Conservation (phyloP, 2,329 filamentous ascomycete genomes). For the Fusarium pininemorale region DNA sequence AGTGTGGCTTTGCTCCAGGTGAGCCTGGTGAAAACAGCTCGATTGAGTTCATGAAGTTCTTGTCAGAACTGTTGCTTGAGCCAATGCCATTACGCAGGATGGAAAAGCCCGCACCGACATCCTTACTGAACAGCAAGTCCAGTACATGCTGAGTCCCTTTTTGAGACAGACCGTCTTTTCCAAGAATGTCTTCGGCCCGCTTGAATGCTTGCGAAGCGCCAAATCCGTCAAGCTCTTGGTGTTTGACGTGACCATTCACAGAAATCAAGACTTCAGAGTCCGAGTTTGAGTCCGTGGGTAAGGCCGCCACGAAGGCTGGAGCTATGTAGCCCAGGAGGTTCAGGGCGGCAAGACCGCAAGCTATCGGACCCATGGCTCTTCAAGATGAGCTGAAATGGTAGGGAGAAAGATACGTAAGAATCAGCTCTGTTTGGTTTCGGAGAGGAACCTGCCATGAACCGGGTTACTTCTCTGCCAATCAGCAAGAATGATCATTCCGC, state of each 20-base stretch:
- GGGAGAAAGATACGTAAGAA: neutral
- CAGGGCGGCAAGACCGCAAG: neutral
- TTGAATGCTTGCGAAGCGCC: neutral
- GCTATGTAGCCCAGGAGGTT: neutral
- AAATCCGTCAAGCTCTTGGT: neutral
- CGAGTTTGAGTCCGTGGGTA: neutral
- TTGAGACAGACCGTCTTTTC: neutral
- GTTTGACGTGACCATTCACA: neutral
- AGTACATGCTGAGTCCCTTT: neutral
- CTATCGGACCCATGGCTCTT: neutral
- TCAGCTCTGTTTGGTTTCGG: neutral
- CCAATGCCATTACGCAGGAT: neutral
- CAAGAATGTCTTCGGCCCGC: neutral
- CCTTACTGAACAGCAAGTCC: neutral
- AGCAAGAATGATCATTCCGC: neutral
- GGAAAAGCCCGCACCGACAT: neutral
- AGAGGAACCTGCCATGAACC: neutral
- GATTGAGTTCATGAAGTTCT: neutral
- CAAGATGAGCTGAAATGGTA: neutral
- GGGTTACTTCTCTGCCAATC: neutral
- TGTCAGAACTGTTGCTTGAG: neutral
- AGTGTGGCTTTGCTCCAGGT: neutral
- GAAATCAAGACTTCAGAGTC: neutral
- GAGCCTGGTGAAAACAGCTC: neutral
- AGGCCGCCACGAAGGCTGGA: neutral